Evolutionary conservation across 148 eudicot genomes (phyloP).

Genomic region (Heliamphora exappendiculata): DNA sequence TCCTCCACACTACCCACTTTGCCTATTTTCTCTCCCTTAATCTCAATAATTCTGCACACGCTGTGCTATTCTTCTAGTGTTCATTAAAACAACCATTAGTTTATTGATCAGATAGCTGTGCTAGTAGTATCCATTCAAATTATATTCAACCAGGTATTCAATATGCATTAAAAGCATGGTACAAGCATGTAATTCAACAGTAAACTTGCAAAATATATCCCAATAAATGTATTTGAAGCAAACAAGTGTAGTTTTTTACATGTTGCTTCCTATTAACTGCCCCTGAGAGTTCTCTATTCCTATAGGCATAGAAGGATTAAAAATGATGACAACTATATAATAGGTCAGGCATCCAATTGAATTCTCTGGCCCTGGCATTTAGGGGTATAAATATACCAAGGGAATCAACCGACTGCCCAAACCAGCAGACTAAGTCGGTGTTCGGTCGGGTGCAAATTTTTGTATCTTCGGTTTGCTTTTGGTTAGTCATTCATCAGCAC

Average conservation of each 20-base stretch:
- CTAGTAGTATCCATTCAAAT: background rate
- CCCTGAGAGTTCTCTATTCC: no score
- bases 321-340: background rate
- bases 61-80: no score
- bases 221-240: background rate
- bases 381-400: no score
- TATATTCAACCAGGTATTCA: background rate
- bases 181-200: background rate
- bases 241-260: background rate
- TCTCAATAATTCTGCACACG: no score
- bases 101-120: background rate
- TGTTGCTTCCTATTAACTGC: background rate
- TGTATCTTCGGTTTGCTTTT: no score
- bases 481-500: no score
- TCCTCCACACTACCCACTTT: no score
- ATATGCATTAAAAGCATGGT: background rate
- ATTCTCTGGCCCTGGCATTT: background rate
- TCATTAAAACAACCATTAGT: no score
- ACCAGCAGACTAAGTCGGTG: no score
- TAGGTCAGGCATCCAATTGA: background rate
- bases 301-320: background rate
- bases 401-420: no score
- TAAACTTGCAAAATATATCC: background rate
- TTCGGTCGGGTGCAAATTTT: no score
- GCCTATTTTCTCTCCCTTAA: no score